Conservation (phyloP, 495 filamentous ascomycete species). For the Rhypophila decipiens region DNA sequence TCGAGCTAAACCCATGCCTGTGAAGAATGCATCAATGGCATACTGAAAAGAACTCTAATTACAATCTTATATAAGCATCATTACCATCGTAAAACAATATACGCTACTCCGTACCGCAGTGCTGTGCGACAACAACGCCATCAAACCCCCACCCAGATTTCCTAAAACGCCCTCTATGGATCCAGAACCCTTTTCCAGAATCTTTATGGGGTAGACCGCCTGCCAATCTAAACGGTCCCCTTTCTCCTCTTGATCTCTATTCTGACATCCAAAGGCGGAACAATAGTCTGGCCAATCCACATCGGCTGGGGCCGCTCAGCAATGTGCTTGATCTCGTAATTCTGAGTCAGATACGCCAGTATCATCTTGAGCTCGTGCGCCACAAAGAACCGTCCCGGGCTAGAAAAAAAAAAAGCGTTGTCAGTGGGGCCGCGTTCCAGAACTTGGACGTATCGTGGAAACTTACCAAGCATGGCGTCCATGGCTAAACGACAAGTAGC, state of each 20-base stretch:
- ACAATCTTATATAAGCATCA: too few relatives aligned
- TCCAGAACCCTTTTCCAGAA: too few relatives aligned
- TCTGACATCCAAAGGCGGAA: slow-evolving; percentile 19
- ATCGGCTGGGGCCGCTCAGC: slow-evolving; percentile 16
- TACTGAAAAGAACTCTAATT: too few relatives aligned
- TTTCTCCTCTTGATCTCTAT: slow-evolving; percentile 24
- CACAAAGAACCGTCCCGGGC: slow-evolving; percentile 42
- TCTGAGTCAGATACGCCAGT: slow-evolving; percentile 30
- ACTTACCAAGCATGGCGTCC: slow-evolving; percentile 33
- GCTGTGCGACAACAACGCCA: too few relatives aligned
- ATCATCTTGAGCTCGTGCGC: slow-evolving; percentile 38
- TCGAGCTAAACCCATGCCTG: too few relatives aligned
- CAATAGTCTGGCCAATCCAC: slow-evolving; percentile 26
- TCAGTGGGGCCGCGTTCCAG: too few relatives aligned
- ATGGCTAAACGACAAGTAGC: slow-evolving; percentile 30
- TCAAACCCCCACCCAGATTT: too few relatives aligned
- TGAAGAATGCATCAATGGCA: too few relatives aligned
- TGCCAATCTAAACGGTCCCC: slow-evolving; percentile 6
- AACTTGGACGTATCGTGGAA: too few relatives aligned
- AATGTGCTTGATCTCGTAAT: slow-evolving; percentile 35
- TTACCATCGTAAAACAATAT: too few relatives aligned
- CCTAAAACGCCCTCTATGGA: not conserved
- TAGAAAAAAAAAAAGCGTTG: slow-evolving; percentile 2
- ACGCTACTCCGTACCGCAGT: too few relatives aligned
- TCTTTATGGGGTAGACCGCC: too few relatives aligned